phyloP scores from a whole-genome alignment of 2,329 filamentous ascomycete genomes.

The Colletotrichum sp. region DNA sequence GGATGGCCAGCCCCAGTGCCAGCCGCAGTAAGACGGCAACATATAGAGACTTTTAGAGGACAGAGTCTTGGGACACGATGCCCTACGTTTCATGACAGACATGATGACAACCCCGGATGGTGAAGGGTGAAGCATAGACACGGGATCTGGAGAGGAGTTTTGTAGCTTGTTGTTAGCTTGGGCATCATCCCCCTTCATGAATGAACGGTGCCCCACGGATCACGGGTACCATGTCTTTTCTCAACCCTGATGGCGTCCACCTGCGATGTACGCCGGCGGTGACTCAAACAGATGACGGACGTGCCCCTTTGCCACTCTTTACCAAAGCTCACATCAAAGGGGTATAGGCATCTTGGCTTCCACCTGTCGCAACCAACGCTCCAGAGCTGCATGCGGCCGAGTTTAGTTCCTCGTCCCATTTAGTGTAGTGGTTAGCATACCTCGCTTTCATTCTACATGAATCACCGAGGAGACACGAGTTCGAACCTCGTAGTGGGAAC shows the following conservation, averaged over 20 bases:
- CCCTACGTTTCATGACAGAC: slow-evolving; percentile 16
- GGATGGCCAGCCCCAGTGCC: slow-evolving; percentile 71
- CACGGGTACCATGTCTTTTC: slow-evolving; percentile 10
- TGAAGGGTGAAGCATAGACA: slow-evolving; percentile 19
- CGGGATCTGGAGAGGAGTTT: slow-evolving; percentile 19
- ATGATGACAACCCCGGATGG: slow-evolving; percentile 17
- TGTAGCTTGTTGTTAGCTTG: slow-evolving; percentile 17
- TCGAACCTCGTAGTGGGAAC: slow-evolving; percentile 16
- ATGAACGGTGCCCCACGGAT: slow-evolving; percentile 10
- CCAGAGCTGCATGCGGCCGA: neutral
- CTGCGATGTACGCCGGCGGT: neutral
- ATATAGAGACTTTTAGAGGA: slow-evolving; percentile 14
- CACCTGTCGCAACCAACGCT: neutral
- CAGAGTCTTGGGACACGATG: slow-evolving; percentile 14
- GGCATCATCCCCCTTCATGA: slow-evolving; percentile 21
- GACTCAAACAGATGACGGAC: neutral
- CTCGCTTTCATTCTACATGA: slow-evolving; percentile 3
- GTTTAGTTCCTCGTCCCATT: neutral
- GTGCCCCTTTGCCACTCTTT: neutral
- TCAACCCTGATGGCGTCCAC: neutral
- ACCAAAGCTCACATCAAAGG: neutral
- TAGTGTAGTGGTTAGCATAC: slow-evolving; percentile 21
- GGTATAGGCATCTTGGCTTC: neutral
- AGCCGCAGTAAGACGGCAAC: slow-evolving; percentile 64
- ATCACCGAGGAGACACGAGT: slow-evolving; percentile 11